phyloP scores from a whole-genome alignment of 1,284 basidiomycete species.

The Xerocomus minutiporus region DNA sequence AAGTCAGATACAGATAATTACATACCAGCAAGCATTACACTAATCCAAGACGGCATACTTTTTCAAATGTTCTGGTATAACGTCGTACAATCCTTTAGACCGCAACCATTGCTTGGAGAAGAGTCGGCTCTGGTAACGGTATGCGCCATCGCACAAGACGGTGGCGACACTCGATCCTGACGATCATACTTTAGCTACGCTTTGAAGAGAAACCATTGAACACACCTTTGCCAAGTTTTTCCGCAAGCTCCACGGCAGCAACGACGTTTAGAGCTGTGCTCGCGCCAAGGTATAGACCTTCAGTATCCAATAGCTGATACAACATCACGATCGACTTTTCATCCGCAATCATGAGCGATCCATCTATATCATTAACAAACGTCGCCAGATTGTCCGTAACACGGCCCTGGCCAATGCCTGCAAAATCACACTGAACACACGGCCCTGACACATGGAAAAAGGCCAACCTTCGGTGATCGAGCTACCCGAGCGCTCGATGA shows the following conservation, averaged over 20 bases:
- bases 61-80: constrained; percentile 81
- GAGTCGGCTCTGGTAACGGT: constrained; percentile 92
- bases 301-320: constrained; percentile 87
- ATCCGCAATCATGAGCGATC: constrained; percentile 85
- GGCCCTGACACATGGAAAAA: constrained; percentile 1
- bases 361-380: constrained; percentile 76
- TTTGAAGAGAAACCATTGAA: background rate
- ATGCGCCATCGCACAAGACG: constrained; percentile 91
- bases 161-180: constrained; percentile 85
- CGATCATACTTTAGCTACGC: constrained; percentile 1
- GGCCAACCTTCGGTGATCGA: constrained; percentile 93
- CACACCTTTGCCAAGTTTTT: constrained; percentile 77
- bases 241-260: constrained; percentile 85
- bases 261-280: constrained; percentile 95
- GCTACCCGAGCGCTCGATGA: constrained; percentile 78
- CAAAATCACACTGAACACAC: constrained; percentile 2
- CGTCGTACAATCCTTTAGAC: constrained; percentile 73
- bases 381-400: constrained; percentile 92
- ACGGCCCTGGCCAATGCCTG: constrained; percentile 95
- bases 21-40: constrained; percentile 1
- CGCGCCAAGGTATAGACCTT: constrained; percentile 96
- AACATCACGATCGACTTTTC: constrained; percentile 91
- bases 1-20: background rate
- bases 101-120: constrained; percentile 96
- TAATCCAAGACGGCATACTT: constrained; percentile 89